Evolutionary conservation across 2,329 filamentous ascomycete species (phyloP).

Genomic region (Blumeria graminis): DNA sequence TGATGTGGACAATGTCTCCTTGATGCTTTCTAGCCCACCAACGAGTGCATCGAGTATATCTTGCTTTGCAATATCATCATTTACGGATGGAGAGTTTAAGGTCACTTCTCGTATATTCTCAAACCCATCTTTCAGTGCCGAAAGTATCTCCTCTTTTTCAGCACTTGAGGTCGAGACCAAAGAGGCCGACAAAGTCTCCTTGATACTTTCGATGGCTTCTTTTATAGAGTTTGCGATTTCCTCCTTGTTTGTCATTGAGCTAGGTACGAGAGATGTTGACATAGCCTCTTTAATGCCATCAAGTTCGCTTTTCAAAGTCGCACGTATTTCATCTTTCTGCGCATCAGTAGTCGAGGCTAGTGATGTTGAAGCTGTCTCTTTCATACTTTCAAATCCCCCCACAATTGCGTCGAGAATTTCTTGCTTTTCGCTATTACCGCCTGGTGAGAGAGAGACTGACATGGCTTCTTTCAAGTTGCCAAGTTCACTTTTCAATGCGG

Average conservation of each 20-base stretch:
- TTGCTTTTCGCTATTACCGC: not conserved
- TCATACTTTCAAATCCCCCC: conserved; percentile 30
- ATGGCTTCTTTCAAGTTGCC: conserved; percentile 31
- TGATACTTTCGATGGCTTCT: conserved; percentile 43
- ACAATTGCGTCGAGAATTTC: conserved; percentile 34
- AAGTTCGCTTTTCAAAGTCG: conserved; percentile 1
- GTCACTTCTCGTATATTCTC: not conserved
- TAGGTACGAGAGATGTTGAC: conserved; percentile 44
- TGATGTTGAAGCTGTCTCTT: not conserved
- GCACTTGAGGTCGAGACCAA: conserved; percentile 21
- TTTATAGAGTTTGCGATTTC: conserved; percentile 78
- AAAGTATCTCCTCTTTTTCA: conserved; percentile 43
- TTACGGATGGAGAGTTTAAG: conserved; percentile 14
- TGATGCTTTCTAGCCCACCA: conserved; percentile 35
- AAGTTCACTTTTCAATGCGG: conserved; percentile 1
- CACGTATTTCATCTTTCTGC: conserved; percentile 1
- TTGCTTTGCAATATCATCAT: conserved; percentile 29
- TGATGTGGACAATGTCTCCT: conserved; percentile 28
- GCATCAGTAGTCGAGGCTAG: conserved; percentile 2
- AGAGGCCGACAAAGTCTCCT: conserved; percentile 28
- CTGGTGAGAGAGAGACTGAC: conserved; percentile 28
- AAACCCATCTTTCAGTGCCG: conserved; percentile 21
- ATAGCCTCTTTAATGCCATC: conserved; percentile 31
- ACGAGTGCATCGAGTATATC: conserved; percentile 26
- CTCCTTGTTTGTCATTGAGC: conserved; percentile 38